Evolutionary conservation across 805 yeast species (phyloP), one percentile per base, ranked within the genome.

Genomic region (Yarrowia porcina): DNA sequence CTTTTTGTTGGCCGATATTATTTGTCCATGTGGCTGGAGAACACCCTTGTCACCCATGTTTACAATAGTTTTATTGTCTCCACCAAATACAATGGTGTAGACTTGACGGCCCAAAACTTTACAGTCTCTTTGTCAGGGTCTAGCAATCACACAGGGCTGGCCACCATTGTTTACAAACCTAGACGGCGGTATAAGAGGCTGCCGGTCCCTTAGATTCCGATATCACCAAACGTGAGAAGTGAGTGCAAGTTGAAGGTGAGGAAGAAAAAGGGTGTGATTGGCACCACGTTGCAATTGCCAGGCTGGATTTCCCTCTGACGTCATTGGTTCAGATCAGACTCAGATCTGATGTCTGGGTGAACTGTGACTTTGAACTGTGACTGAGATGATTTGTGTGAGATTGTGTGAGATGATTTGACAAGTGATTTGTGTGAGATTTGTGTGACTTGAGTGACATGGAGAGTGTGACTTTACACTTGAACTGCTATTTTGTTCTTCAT

Each of bases 111-210:
- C 45, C 30, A 30, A 52, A 50, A 52, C 59, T 52, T 36, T 52
- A 52, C 59, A 52, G 59, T 52, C 59, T 52, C 59, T 52, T 52
- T 52, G 59, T 52, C 56, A 32, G 56, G 56, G 56, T 49, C 56
- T 49, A 49, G 56, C 56, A 49, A 49, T 49, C 56, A 47, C 56
- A 49, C 56, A 49, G 56, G 44, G 59, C 59, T 35, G 42, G 59
- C 33, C 57, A 33, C 32, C 44, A 49, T 32, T 52, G 59, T 52
- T 52, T 52, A 52, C 42, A 52, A 50, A 52, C 59, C 44, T 35
- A 23, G 33, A 36, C 44, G 2, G 1, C 11, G 8, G 59, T 52
- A 52, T 52, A 52, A 52, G 59, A 52, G 59, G 57, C 23, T 21
- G 57, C n/a, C 11, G n/a, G 41, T 10, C 17, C 42, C 57, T 15